Conservation (phyloP, 2,329 filamentous ascomycete genomes). For the Simplicillium sp. region DNA sequence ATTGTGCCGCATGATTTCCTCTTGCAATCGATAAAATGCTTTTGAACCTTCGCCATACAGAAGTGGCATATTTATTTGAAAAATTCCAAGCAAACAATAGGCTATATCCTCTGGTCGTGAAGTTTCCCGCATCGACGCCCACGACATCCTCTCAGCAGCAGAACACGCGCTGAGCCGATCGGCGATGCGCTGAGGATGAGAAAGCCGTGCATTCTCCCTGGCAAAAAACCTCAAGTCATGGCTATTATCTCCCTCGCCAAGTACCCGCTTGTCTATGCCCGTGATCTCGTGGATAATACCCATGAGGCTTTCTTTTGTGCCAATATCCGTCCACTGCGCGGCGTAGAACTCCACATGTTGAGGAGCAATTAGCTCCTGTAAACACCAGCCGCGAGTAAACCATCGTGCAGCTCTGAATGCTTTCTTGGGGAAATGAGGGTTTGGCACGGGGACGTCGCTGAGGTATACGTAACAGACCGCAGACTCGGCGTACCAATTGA, state of each 20-base stretch:
- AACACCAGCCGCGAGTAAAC: slow-evolving; percentile 14
- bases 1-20: slow-evolving; percentile 6
- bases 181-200: too few relatives aligned
- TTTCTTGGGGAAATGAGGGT: background rate
- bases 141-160: slow-evolving; percentile 7
- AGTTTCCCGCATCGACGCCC: slow-evolving; percentile 9
- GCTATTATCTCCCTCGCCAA: background rate
- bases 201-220: too few relatives aligned
- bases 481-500: slow-evolving; percentile 3
- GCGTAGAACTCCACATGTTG: slow-evolving; percentile 11
- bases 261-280: background rate
- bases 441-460: slow-evolving; percentile 5
- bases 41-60: slow-evolving; percentile 15
- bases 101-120: slow-evolving; percentile 13
- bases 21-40: slow-evolving; percentile 10
- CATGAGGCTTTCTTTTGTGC: slow-evolving; percentile 7
- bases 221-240: slow-evolving; percentile 1
- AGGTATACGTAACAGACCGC: slow-evolving; percentile 7
- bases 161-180: background rate
- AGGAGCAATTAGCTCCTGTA: slow-evolving; percentile 13
- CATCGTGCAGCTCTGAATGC: slow-evolving; percentile 8
- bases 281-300: slow-evolving; percentile 1
- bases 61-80: slow-evolving; percentile 17
- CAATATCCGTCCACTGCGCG: slow-evolving; percentile 9
- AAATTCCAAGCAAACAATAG: slow-evolving; percentile 16